phyloP scores from a whole-genome alignment of 1,284 basidiomycete species.

The Marasmius tenuissimus region DNA sequence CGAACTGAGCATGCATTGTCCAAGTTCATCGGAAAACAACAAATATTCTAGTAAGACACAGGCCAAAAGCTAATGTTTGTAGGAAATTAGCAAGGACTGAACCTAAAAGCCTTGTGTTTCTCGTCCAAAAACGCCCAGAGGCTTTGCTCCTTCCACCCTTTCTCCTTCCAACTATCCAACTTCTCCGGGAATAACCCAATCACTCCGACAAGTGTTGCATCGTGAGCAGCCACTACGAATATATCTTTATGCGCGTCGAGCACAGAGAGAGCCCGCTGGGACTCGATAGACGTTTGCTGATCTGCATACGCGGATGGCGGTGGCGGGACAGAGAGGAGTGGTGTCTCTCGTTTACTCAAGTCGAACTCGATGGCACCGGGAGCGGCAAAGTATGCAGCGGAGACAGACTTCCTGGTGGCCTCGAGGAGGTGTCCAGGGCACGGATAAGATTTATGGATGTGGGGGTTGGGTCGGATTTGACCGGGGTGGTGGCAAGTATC shows the following conservation, averaged over 20 bases:
- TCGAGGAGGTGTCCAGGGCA: conserved; percentile 16
- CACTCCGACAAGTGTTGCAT: conserved; percentile 13
- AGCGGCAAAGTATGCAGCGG: conserved; percentile 10
- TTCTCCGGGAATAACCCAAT: conserved; percentile 15
- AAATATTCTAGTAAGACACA: no score
- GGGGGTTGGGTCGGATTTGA: conserved; percentile 18
- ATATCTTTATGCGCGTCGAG: conserved; percentile 22
- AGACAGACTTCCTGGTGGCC: conserved; percentile 8
- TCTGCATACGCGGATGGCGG: conserved; percentile 7
- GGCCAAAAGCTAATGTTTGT: no score
- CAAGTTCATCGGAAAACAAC: no score
- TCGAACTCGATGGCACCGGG: conserved; percentile 9
- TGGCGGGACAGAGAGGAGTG: conserved; percentile 11
- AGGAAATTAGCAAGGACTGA: not conserved
- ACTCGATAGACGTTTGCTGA: not conserved
- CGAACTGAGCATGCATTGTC: no score
- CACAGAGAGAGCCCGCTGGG: conserved; percentile 3
- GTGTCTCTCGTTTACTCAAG: conserved; percentile 8
- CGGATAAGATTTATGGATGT: conserved; percentile 13
- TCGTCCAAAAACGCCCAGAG: conserved; percentile 21
- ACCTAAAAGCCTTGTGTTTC: conserved; percentile 14
- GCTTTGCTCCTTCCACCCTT: conserved; percentile 19
- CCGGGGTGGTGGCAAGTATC: conserved; percentile 24
- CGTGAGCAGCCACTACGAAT: conserved; percentile 21
- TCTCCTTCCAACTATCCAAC: conserved; percentile 20